These are phyloP conservation scores for Alopecurus myosuroides DNA, from an alignment of 176 grass and related monocot species.

Conservation along the genomic window DNA sequence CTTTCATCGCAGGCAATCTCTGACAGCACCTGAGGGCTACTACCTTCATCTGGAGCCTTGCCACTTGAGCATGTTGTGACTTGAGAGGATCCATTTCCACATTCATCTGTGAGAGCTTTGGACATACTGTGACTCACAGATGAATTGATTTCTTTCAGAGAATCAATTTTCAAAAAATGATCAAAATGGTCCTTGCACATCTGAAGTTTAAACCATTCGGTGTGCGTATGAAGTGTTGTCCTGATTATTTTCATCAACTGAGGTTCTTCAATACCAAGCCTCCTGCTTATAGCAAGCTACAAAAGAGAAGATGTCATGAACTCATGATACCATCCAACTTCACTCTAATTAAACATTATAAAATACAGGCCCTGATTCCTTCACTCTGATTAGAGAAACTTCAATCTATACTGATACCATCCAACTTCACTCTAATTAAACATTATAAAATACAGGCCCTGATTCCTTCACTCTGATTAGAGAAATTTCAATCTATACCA, in stretches of 20 bases:
- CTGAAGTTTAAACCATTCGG: constrained; percentile 97
- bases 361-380: neutral
- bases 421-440: neutral
- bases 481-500: neutral
- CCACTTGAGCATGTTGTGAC: constrained; percentile 85
- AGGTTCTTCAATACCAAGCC: constrained; percentile 96
- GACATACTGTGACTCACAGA: constrained; percentile 27
- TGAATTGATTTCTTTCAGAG: constrained; percentile 69
- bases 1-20: constrained; percentile 76
- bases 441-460: neutral
- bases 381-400: neutral
- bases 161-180: constrained; percentile 85
- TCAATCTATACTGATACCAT: neutral
- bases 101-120: constrained; percentile 51
- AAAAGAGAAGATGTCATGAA: constrained; percentile 25
- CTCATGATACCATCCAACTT: constrained; percentile 6
- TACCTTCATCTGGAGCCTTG: constrained; percentile 66
- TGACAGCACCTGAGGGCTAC: constrained; percentile 68
- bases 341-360: neutral
- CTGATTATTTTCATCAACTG: constrained; percentile 93
- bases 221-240: constrained; percentile 80
- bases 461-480: neutral
- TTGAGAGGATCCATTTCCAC: constrained; percentile 86
- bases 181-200: constrained; percentile 99
- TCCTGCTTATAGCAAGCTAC: constrained; percentile 91